Conservation (phyloP, 768 basidiomycete species). For the Boletus rubropictus region DNA sequence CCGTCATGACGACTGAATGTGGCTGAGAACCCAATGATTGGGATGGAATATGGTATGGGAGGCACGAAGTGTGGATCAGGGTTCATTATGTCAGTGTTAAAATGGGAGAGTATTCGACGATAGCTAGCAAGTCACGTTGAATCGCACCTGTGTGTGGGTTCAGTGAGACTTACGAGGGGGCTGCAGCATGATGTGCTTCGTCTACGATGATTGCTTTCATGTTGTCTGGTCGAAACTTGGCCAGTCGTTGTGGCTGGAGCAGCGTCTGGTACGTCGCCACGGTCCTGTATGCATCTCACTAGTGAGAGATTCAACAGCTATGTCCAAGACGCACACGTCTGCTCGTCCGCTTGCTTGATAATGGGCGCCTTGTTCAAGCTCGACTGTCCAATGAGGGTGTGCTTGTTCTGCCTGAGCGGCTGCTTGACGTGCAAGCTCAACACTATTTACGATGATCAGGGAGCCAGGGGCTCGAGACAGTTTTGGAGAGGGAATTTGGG, state of each 20-base stretch:
- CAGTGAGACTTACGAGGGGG: conserved; percentile 66
- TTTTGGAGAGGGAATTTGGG: conserved; percentile 47
- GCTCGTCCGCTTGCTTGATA: conserved; percentile 73
- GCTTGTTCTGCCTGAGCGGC: conserved; percentile 61
- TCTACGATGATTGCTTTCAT: conserved; percentile 82
- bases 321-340: conserved; percentile 56
- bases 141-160: background rate
- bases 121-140: conserved; percentile 44
- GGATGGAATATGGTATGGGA: conserved; percentile 48
- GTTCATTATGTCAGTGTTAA: conserved; percentile 59
- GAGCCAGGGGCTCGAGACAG: conserved; percentile 47
- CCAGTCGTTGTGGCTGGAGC: conserved; percentile 52
- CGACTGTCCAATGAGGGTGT: conserved; percentile 72
- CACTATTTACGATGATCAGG: conserved; percentile 81
- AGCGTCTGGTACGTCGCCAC: conserved; percentile 89
- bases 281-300: conserved; percentile 43
- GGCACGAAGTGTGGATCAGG: conserved; percentile 42
- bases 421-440: conserved; percentile 87
- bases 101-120: conserved; percentile 76
- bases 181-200: conserved; percentile 94
- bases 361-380: conserved; percentile 85
- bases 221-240: conserved; percentile 64
- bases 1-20: conserved; percentile 93
- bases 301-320: background rate
- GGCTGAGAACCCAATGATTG: conserved; percentile 91